Conservation (phyloP, 2,329 filamentous ascomycete species). For the Trichoderma sp. region DNA sequence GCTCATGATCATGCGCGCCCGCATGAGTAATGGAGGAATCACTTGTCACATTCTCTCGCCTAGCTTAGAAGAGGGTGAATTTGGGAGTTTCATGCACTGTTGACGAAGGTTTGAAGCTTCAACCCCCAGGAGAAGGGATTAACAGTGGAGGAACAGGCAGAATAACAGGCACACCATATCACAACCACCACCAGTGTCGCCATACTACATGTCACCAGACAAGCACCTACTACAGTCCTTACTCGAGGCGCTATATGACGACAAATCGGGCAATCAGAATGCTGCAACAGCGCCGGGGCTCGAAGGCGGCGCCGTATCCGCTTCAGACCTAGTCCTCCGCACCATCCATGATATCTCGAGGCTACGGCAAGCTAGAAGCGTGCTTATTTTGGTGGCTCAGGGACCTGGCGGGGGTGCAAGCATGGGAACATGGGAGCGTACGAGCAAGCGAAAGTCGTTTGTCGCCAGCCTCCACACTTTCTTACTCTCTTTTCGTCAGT, state of each 20-base stretch:
- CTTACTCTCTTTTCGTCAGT: not conserved
- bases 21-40: not conserved
- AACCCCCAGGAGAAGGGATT: not conserved
- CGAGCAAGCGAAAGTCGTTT: not conserved
- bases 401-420: not conserved
- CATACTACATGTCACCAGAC: not conserved
- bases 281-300: not conserved
- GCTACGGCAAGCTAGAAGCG: constrained; percentile 4
- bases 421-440: not conserved
- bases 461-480: not conserved
- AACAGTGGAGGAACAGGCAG: not conserved
- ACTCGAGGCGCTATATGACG: not conserved
- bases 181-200: not conserved
- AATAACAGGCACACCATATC: not conserved
- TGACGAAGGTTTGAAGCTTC: not conserved
- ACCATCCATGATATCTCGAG: not conserved
- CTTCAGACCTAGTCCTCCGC: constrained; percentile 14
- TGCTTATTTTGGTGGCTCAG: constrained; percentile 17
- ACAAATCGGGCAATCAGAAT: constrained; percentile 3
- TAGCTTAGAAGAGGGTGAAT: not conserved
- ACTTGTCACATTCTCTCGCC: not conserved
- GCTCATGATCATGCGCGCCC: not conserved
- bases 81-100: not conserved
- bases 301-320: not conserved
- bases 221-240: not conserved